These are phyloP conservation scores for Plenodomus tracheiphilus DNA, from an alignment of 2,329 filamentous ascomycete genomes.

Conservation along the genomic window DNA sequence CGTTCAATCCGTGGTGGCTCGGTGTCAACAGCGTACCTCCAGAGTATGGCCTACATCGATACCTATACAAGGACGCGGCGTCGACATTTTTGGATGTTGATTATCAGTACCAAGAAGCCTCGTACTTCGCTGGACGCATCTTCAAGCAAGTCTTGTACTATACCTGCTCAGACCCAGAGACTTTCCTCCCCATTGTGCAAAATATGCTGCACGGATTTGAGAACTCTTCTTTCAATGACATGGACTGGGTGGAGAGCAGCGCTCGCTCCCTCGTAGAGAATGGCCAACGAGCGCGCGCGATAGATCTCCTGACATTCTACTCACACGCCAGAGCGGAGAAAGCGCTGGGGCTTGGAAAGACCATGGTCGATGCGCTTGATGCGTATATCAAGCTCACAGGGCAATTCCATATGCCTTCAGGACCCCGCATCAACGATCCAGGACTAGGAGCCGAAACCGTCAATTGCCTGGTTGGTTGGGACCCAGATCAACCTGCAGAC, in stretches of 20 bases:
- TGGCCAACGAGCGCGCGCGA: constrained; percentile 19
- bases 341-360: constrained; percentile 26
- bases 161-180: constrained; percentile 32
- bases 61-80: constrained; percentile 39
- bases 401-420: constrained; percentile 21
- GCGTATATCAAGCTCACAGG: constrained; percentile 30
- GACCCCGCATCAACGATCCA: constrained; percentile 30
- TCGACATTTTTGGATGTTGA: constrained; percentile 40
- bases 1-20: constrained; percentile 42
- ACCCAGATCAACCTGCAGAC: constrained; percentile 27
- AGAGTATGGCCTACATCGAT: constrained; percentile 41
- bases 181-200: constrained; percentile 26
- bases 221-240: constrained; percentile 25
- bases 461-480: constrained; percentile 34
- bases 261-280: constrained; percentile 21
- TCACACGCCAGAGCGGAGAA: constrained; percentile 31
- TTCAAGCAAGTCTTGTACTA: constrained; percentile 37
- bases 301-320: constrained; percentile 28
- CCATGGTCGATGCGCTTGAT: constrained; percentile 29
- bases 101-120: constrained; percentile 37
- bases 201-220: constrained; percentile 34
- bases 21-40: constrained; percentile 36
- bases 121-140: constrained; percentile 29
- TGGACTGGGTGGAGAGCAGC: constrained; percentile 28
- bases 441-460: constrained; percentile 34